Base-by-base conservation (phyloP, 441 rosid genomes). In the Jatropha podagrica region DNA sequence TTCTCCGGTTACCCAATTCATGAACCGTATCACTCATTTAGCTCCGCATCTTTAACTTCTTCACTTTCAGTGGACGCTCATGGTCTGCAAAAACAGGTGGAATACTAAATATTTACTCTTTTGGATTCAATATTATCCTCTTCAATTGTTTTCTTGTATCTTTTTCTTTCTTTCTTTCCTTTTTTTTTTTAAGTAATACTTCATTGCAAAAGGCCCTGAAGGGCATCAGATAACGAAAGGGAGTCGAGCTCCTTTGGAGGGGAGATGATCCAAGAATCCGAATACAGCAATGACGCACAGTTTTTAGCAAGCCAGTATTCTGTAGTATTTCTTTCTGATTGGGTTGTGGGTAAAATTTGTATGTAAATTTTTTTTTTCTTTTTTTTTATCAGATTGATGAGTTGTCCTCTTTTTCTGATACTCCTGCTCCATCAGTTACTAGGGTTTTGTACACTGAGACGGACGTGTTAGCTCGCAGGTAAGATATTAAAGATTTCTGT, bases 391-490 rank as follows among this genome's bases (percentile, higher is more conserved):
- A 91, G 97, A 89, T 95, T 86, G 95, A 93, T 76, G 94, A 91
- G 81, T 91, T 93, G 6, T 88, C 99, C 18, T 78, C 80, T 80
- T 89, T 95, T 84, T 93, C 97, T 64, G 98, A 95, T 67, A 71
- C 97, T 32, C 91, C 96, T 75, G 87, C 93, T 52, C 97, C 99
- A 62, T 87, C 97, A 11, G 97, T 95, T 38, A 95, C 99, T 1
- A 87, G 97, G 86, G 77, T 95, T 74, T 88, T 95, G 42, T 95
- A 93, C 85, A 77, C 91, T 68, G 91, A 89, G 12, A 90, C 86
- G 79, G 99, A 95, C 80, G 91, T 95, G 37, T 81, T 80, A 76
- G 97, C 96, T 7, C 93, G 99, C 73, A 75, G 99, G 99, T 95
- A 71, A 67, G 13, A 0, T 37, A 17, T 55, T 42, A 1, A 17